These are phyloP conservation scores for Salvia splendens DNA, from an alignment of 257 asterid species.

Conservation along the genomic window DNA sequence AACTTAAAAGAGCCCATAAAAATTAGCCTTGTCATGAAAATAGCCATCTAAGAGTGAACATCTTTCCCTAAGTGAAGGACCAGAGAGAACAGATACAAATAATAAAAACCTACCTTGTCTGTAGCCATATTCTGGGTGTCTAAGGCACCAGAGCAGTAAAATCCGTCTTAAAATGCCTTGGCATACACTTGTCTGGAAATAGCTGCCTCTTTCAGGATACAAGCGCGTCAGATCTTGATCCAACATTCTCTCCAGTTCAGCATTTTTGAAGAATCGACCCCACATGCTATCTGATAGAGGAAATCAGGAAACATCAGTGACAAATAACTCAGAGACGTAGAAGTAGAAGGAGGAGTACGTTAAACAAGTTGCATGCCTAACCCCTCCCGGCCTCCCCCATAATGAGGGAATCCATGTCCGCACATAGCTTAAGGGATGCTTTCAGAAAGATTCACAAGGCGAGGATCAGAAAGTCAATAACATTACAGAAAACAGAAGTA, in stretches of 20 bases:
- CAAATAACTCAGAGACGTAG: background rate
- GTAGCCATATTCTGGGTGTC: conserved; percentile 82
- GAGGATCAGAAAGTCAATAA: background rate
- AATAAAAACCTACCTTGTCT: conserved; percentile 62
- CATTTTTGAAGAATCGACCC: conserved; percentile 91
- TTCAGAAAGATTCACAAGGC: background rate
- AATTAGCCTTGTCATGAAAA: background rate
- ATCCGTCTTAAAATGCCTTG: conserved; percentile 89
- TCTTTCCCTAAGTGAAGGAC: background rate
- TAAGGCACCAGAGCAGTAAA: conserved; percentile 89
- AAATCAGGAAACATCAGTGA: conserved; percentile 10
- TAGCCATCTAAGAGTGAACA: background rate
- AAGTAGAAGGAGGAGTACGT: background rate
- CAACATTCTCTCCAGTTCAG: conserved; percentile 91
- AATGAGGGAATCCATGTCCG: background rate
- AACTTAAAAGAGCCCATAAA: background rate
- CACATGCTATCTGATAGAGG: conserved; percentile 83
- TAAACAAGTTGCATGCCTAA: background rate
- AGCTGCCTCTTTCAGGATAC: conserved; percentile 95
- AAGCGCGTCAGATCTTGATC: conserved; percentile 95
- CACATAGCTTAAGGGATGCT: background rate
- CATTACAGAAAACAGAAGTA: background rate
- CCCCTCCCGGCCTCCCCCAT: background rate
- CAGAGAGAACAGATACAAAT: background rate
- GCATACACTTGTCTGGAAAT: conserved; percentile 86